A percentile compares a stretch with the other conserved stretches of the same genome.
These are phyloP conservation scores for Cytospora piceae DNA, from an alignment of 2,329 filamentous ascomycete genomes.

Conservation along the genomic window DNA sequence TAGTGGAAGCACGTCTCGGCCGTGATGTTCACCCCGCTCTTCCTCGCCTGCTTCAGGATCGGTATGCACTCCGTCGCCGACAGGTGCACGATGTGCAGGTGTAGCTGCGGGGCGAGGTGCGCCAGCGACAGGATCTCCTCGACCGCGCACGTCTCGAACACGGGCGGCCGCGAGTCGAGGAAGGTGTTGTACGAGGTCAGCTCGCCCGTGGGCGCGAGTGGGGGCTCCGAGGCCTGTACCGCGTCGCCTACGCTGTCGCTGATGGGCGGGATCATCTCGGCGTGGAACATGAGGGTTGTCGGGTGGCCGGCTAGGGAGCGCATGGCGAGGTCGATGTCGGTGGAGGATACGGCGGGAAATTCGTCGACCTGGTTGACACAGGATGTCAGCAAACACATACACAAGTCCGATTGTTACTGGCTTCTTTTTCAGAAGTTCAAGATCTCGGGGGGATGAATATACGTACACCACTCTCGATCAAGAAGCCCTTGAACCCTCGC, in stretches of 20 bases:
- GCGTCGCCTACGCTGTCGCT: conserved; percentile 78
- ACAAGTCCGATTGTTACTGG: no score
- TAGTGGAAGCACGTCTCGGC: conserved; percentile 98
- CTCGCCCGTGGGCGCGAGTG: conserved; percentile 71
- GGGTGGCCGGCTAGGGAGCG: conserved; percentile 75
- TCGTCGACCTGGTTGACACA: conserved; percentile 73
- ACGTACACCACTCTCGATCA: conserved; percentile 93
- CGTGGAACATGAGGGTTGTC: conserved; percentile 98
- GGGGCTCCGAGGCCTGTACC: conserved; percentile 70
- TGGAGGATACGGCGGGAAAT: conserved; percentile 85
- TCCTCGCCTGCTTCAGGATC: conserved; percentile 73
- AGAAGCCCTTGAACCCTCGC: conserved; percentile 93
- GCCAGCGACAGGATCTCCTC: conserved; percentile 83
- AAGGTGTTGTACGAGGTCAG: conserved; percentile 86
- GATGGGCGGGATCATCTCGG: conserved; percentile 95
- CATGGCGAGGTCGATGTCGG: conserved; percentile 81
- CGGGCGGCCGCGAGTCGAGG: conserved; percentile 83
- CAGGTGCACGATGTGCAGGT: conserved; percentile 91
- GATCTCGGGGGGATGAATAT: neutral
- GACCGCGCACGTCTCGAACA: conserved; percentile 90
- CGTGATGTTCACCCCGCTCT: conserved; percentile 79
- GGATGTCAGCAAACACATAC: conserved; percentile 22
- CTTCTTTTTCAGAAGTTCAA: neutral
- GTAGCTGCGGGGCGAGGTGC: conserved; percentile 76
- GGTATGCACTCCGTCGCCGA: conserved; percentile 89